Evolutionary conservation across 2,329 filamentous ascomycete species (phyloP), one percentile per base, ranked within the genome.

Genomic region (Fusarium palustre): DNA sequence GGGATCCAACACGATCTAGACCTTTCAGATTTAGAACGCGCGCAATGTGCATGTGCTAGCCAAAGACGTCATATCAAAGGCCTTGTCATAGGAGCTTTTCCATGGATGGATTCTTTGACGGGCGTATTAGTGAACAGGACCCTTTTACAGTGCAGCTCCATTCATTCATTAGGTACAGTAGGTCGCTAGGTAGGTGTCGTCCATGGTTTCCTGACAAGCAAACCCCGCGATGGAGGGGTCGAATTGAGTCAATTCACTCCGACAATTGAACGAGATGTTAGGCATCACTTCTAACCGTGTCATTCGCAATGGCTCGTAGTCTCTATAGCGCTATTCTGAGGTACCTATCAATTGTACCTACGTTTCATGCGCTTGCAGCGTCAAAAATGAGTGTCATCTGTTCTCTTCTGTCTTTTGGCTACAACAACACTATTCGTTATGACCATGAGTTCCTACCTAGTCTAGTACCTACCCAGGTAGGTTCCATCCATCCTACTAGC

Each of bases 171-270:
- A n/a, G n/a, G n/a, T n/a, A n/a, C n/a, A n/a, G n/a, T n/a, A n/a
- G n/a, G n/a, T n/a, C n/a, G n/a, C n/a, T n/a, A n/a, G n/a, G n/a
- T n/a, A n/a, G n/a, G n/a, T n/a, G n/a, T n/a, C n/a, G n/a, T n/a
- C n/a, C n/a, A n/a, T n/a, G n/a, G n/a, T n/a, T 25, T 28, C 42
- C 48, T 47, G 52, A 52, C 43, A 22, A 39, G 48, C 33, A 30
- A 59, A 69, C 65, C 65, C 65, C 65, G 59, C 66, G 65, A 59
- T 64, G 34, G 66, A 69, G 66, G 55, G 66, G 46, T 68, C 30
- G 46, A 68, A 50, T 70, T 64, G 66, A 64, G 36, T 47, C 54
- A 59, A 60, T 22, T 45, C 16, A 33, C 38, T 41, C 47, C 31
- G 41, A 36, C 54, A 50, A 60, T 66, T 65, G 60, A 60, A 48